Conservation (phyloP, 306 rosid genomes). For the Pyrus bretschneideri region DNA sequence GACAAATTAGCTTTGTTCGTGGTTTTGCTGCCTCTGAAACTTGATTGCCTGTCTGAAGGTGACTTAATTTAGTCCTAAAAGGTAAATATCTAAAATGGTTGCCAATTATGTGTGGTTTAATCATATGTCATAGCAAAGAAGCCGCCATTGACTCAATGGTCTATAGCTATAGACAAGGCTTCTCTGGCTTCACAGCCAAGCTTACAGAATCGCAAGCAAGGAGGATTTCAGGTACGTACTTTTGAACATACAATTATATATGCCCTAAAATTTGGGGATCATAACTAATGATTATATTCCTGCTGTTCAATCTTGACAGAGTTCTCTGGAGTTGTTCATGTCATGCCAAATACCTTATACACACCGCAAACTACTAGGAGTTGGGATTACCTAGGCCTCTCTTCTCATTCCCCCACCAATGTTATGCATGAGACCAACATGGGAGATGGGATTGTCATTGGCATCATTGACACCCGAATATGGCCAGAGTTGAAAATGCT, state of each 20-base stretch:
- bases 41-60: neutral
- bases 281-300: neutral
- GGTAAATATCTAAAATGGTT: too few relatives aligned
- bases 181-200: slow-evolving; percentile 35
- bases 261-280: too few relatives aligned
- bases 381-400: slow-evolving; percentile 11
- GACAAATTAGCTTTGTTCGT: too few relatives aligned
- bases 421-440: neutral
- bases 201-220: slow-evolving; percentile 31
- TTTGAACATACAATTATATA: too few relatives aligned
- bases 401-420: neutral
- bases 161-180: slow-evolving; percentile 34
- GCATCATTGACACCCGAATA: neutral
- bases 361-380: slow-evolving; percentile 3
- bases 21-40: too few relatives aligned
- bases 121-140: slow-evolving; percentile 10
- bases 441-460: slow-evolving; percentile 11
- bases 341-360: neutral
- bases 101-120: too few relatives aligned
- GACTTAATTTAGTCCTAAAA: too few relatives aligned
- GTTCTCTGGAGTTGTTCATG: neutral
- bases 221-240: neutral
- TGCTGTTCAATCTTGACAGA: neutral
- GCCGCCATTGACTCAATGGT: slow-evolving; percentile 24
- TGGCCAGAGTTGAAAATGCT: slow-evolving; percentile 8